These are phyloP conservation scores for Cystobasidium sp. DNA, from an alignment of 1,284 basidiomycete genomes.

Conservation along the genomic window DNA sequence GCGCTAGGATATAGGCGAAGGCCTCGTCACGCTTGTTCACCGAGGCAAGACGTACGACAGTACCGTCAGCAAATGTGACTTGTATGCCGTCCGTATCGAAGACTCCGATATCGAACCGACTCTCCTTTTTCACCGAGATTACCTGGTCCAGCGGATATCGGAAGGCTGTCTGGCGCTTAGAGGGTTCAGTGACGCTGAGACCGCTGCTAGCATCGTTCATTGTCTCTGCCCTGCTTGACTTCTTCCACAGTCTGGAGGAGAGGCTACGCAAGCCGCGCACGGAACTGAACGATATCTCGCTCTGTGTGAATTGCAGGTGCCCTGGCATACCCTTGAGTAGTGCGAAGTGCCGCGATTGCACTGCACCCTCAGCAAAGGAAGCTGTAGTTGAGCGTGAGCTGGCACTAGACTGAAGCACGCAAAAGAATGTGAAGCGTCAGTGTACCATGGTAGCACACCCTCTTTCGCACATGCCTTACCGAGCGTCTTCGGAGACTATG, in stretches of 20 bases:
- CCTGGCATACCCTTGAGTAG: slow-evolving; percentile 35
- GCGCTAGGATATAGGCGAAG: slow-evolving; percentile 38
- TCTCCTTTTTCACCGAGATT: slow-evolving; percentile 29
- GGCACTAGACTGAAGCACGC: slow-evolving; percentile 1
- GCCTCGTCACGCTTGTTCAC: slow-evolving; percentile 39
- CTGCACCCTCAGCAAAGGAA: neutral
- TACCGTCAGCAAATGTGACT: slow-evolving; percentile 20
- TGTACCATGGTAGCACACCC: neutral
- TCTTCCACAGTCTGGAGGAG: slow-evolving; percentile 19
- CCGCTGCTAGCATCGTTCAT: too few species aligned
- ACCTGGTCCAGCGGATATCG: slow-evolving; percentile 2
- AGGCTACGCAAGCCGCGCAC: slow-evolving; percentile 16
- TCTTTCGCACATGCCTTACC: neutral
- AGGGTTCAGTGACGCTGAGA: neutral
- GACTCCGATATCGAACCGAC: slow-evolving; percentile 32
- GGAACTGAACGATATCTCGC: slow-evolving; percentile 12
- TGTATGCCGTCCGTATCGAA: slow-evolving; percentile 30
- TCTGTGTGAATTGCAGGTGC: slow-evolving; percentile 16
- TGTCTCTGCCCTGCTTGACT: neutral
- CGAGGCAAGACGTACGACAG: slow-evolving; percentile 15
- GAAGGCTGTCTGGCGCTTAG: neutral
- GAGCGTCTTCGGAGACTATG: slow-evolving; percentile 5
- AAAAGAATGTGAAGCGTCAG: neutral
- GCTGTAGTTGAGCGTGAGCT: neutral
- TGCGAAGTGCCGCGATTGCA: slow-evolving; percentile 30